Conservation (phyloP, 306 rosid genomes). For the Argentina anserina region DNA sequence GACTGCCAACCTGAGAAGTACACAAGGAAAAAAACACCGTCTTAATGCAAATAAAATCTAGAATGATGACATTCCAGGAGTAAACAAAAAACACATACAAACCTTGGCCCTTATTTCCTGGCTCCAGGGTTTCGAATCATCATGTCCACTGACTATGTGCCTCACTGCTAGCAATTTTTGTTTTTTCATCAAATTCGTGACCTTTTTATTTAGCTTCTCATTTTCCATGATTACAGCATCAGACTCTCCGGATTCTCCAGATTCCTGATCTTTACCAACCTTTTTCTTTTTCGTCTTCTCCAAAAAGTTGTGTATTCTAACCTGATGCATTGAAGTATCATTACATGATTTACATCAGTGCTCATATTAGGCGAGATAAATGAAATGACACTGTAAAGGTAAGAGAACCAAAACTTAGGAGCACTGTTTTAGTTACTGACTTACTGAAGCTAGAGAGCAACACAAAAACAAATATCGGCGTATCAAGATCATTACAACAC, state of each 20-base stretch:
- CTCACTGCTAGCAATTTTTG: constrained; percentile 59
- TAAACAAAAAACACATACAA: constrained; percentile 23
- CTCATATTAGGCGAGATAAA: constrained; percentile 14
- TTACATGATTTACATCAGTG: constrained; percentile 26
- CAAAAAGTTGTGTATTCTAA: constrained; percentile 72
- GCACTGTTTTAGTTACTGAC: constrained; percentile 8
- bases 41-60: constrained; percentile 20
- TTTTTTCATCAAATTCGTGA: constrained; percentile 70
- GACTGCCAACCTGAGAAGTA: constrained; percentile 77
- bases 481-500: background rate
- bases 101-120: constrained; percentile 67
- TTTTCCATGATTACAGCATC: constrained; percentile 37
- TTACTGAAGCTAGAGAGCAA: constrained; percentile 20
- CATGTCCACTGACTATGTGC: constrained; percentile 46
- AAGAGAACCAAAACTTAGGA: constrained; percentile 17
- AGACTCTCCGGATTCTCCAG: constrained; percentile 23
- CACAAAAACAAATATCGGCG: constrained; percentile 4
- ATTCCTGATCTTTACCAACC: constrained; percentile 39
- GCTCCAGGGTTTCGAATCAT: constrained; percentile 68
- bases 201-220: constrained; percentile 67
- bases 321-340: constrained; percentile 47
- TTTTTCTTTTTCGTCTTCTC: constrained; percentile 57
- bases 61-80: constrained; percentile 16
- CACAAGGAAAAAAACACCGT: background rate
- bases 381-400: constrained; percentile 1